Evolutionary conservation across 2,329 filamentous ascomycete species (phyloP), one percentile per base, ranked within the genome.

Genomic region (Penicillium sp.): DNA sequence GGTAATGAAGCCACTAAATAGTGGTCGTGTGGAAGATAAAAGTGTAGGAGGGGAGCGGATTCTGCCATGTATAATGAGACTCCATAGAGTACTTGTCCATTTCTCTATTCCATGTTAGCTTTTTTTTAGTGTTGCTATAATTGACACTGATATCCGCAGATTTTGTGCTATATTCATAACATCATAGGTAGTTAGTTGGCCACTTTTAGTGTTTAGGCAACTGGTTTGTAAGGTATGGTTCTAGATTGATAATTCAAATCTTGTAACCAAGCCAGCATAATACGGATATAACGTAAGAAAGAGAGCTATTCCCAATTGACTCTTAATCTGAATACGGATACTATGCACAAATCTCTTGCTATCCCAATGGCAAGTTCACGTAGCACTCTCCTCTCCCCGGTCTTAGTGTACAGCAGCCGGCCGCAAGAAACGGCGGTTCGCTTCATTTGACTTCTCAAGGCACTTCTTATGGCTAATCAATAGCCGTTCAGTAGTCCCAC

Each of bases 401-500:
- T 57, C 50, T 41, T 66, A 73, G 65, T 72, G 62, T 73, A 74
- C 71, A 73, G 65, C 65, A 64, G 63, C 57, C 60, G 60, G 56
- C 60, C 60, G 62, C 56, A 54, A 35, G n/a, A 59, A 56, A 54
- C 51, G 50, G 54, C 59, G 37, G 35, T 54, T 58, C 50, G 53
- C 62, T 58, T 54, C 59, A 61, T 51, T 59, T 51, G 40, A 59
- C 56, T 63, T 58, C 57, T 62, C 37, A 56, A 60, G 49, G 42
- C 13, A 54, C 35, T 54, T 54, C 21, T 37, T 29, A 31, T 42
- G 43, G 57, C 59, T 59, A 56, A 43, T 50, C 42, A 42, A 23
- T 54, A 52, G 56, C 57, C 54, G 59, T 67, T 60, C 71, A 76
- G 66, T 74, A 75, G 65, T 76, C 73, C 64, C 71, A 97, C 69